Evolutionary conservation across 2,329 filamentous ascomycete genomes (phyloP).

Genomic region (Botrytis sinoallii): DNA sequence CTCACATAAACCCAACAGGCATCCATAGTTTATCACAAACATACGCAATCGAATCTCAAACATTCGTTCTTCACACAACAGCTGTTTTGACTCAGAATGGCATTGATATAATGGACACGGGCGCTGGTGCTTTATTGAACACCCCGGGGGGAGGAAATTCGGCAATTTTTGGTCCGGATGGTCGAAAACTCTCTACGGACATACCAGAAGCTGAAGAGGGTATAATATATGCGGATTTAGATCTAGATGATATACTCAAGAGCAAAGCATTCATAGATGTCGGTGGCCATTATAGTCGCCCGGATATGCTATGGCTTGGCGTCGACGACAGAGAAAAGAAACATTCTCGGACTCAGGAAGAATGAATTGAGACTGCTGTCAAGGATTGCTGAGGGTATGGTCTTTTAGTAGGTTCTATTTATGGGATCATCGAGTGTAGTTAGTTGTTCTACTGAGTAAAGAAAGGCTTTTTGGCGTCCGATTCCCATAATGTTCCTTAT

Average conservation of each 20-base stretch:
- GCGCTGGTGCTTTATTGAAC: constrained; percentile 39
- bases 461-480: not conserved
- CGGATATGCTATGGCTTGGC: constrained; percentile 30
- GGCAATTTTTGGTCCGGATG: constrained; percentile 54
- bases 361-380: not conserved
- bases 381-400: not conserved
- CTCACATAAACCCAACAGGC: not conserved
- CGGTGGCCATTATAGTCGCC: constrained; percentile 27
- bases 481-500: not conserved
- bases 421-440: not conserved
- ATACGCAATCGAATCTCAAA: constrained; percentile 56
- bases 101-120: not conserved
- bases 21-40: constrained; percentile 51
- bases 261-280: constrained; percentile 29
- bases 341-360: constrained; percentile 3
- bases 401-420: not conserved
- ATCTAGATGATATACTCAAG: constrained; percentile 25
- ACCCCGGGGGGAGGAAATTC: constrained; percentile 48
- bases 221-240: constrained; percentile 46
- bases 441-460: not conserved
- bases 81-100: constrained; percentile 46
- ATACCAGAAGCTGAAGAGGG: constrained; percentile 52
- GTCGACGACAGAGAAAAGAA: constrained; percentile 25
- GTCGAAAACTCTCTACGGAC: constrained; percentile 40
- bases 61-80: constrained; percentile 54